A percentile compares a stretch with the other conserved stretches of the same genome.
Conservation (phyloP, 495 filamentous ascomycete genomes). For the Penicillium paradoxum region DNA sequence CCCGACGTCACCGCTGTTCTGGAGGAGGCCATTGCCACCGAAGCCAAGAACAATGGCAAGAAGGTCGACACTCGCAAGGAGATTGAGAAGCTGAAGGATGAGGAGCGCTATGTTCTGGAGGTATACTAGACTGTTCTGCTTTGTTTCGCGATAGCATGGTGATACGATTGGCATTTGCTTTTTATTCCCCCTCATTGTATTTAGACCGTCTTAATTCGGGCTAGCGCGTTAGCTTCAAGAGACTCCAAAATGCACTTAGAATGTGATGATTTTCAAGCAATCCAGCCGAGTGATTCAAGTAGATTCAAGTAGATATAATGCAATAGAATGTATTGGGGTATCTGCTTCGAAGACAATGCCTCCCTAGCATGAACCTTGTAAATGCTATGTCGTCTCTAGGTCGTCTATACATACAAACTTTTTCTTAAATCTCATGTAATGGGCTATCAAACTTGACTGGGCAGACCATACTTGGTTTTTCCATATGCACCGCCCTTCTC, state of each 20-base stretch:
- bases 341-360: constrained; percentile 1
- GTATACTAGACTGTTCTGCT: constrained; percentile 61
- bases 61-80: constrained; percentile 88
- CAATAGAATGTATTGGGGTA: constrained; percentile 5
- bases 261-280: background rate
- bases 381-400: constrained; percentile 11
- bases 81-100: constrained; percentile 95
- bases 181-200: constrained; percentile 20
- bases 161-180: constrained; percentile 22
- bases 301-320: background rate
- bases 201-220: constrained; percentile 14
- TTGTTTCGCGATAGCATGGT: constrained; percentile 10
- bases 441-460: constrained; percentile 23
- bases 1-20: constrained; percentile 95
- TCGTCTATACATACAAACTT: constrained; percentile 12
- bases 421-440: constrained; percentile 1
- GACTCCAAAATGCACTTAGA: constrained; percentile 18
- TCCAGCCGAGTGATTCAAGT: too few relatives aligned
- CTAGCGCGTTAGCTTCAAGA: constrained; percentile 3
- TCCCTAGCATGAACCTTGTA: background rate
- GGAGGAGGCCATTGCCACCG: constrained; percentile 81
- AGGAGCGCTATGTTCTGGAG: constrained; percentile 88
- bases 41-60: constrained; percentile 62
- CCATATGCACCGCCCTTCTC: constrained; percentile 74
- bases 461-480: constrained; percentile 55